A percentile compares a stretch with the other conserved stretches of the same genome.
phyloP scores from a whole-genome alignment of 1,139 yeast genomes.

The Lizanozyma gosingica region DNA sequence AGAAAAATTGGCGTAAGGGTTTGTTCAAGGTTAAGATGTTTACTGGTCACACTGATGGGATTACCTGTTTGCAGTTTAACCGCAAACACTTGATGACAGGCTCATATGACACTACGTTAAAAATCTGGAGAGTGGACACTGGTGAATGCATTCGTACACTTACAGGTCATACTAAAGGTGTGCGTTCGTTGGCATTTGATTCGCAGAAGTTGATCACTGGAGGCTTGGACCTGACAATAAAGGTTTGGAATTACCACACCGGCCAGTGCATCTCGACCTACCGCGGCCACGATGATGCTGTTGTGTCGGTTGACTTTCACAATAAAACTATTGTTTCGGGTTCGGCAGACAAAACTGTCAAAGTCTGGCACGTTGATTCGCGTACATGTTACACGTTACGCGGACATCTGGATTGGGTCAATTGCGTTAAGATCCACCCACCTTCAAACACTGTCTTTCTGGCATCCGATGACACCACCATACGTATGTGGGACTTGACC shows the following conservation, averaged over 20 bases:
- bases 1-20: slow-evolving; percentile 91
- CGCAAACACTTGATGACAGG: slow-evolving; percentile 80
- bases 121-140: slow-evolving; percentile 80
- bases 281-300: slow-evolving; percentile 85
- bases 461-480: slow-evolving; percentile 86
- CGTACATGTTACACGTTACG: slow-evolving; percentile 86
- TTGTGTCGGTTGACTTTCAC: slow-evolving; percentile 69
- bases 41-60: slow-evolving; percentile 81
- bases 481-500: slow-evolving; percentile 88
- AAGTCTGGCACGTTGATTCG: slow-evolving; percentile 94
- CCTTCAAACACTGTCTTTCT: slow-evolving; percentile 73
- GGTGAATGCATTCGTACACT: slow-evolving; percentile 73
- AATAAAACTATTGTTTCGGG: slow-evolving; percentile 86
- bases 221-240: slow-evolving; percentile 81
- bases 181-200: slow-evolving; percentile 76
- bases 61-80: slow-evolving; percentile 74
- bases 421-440: slow-evolving; percentile 78
- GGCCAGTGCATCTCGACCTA: slow-evolving; percentile 93
- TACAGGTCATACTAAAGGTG: slow-evolving; percentile 79
- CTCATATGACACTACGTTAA: slow-evolving; percentile 80
- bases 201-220: slow-evolving; percentile 85
- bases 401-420: slow-evolving; percentile 92
- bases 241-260: slow-evolving; percentile 92
- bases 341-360: slow-evolving; percentile 83
- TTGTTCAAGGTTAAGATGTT: slow-evolving; percentile 55